Evolutionary conservation across 352 stramenopile species (phyloP).

Genomic region (Globisporangium perplexum): DNA sequence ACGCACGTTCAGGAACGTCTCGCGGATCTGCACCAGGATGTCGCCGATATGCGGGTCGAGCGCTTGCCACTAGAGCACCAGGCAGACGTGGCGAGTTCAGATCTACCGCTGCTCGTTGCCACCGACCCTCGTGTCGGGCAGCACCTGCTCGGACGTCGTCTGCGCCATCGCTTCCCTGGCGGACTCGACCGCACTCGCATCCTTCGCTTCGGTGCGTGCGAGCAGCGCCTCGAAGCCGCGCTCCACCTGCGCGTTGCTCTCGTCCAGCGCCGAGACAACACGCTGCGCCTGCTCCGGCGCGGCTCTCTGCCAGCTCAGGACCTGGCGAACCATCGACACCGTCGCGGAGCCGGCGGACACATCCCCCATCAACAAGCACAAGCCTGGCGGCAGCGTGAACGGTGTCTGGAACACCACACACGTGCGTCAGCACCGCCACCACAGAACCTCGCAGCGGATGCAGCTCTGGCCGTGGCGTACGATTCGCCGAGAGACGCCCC

Average conservation of each 20-base stretch:
- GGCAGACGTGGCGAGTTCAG: not conserved
- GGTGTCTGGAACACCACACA: constrained; percentile 28
- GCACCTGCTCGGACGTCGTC: constrained; percentile 22
- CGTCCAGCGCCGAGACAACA: constrained; percentile 28
- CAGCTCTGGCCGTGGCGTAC: constrained; percentile 17
- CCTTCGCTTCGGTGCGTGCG: constrained; percentile 3
- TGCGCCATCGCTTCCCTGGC: constrained; percentile 4
- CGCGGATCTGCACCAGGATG: constrained; percentile 48
- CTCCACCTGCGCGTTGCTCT: constrained; percentile 32
- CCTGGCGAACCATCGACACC: constrained; percentile 76
- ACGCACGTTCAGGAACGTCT: constrained; percentile 77
- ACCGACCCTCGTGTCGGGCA: too few species aligned
- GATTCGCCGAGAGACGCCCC: constrained; percentile 40
- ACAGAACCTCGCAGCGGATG: not conserved
- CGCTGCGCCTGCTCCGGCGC: constrained; percentile 22
- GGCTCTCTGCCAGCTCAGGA: constrained; percentile 28
- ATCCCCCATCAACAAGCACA: constrained; percentile 94
- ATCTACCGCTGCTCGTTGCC: not conserved
- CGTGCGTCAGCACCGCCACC: not conserved
- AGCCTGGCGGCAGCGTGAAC: constrained; percentile 54
- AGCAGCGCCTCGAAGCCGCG: constrained; percentile 12
- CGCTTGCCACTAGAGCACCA: constrained; percentile 34
- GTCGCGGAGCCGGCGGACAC: constrained; percentile 91
- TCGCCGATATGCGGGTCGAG: constrained; percentile 27
- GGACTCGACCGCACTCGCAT: not conserved